A percentile compares a stretch with the other conserved stretches of the same genome.
Evolutionary conservation across 2,329 filamentous ascomycete genomes (phyloP).

Genomic region (Pyricularia pennisetigena): DNA sequence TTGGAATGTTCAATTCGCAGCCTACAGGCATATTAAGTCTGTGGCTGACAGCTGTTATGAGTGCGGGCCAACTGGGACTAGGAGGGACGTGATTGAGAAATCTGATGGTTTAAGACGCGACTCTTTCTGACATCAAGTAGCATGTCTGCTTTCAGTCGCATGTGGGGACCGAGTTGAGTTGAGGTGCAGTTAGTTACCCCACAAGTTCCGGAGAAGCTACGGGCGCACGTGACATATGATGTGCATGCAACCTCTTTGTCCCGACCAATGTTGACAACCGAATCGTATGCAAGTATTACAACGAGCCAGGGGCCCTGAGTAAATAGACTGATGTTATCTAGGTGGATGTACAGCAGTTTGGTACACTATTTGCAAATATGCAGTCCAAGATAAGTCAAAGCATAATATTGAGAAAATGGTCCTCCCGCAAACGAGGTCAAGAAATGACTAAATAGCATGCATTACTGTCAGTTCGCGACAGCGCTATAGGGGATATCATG

Average conservation of each 20-base stretch:
- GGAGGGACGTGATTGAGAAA: neutral
- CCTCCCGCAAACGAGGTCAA: neutral
- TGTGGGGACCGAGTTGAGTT: neutral
- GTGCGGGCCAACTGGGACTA: neutral
- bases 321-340: neutral
- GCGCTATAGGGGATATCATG: conserved; percentile 4
- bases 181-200: neutral
- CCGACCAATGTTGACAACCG: too few species aligned
- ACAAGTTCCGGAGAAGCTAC: neutral
- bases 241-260: neutral
- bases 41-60: neutral
- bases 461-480: neutral
- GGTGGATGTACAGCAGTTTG: neutral
- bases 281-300: too few species aligned
- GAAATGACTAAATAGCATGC: neutral
- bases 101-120: neutral
- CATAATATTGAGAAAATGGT: neutral
- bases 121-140: neutral
- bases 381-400: neutral
- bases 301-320: neutral
- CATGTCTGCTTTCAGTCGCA: neutral
- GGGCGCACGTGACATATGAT: neutral
- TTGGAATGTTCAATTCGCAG: neutral
- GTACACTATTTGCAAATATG: neutral
- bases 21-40: neutral